Evolutionary conservation across 1,139 yeast species (phyloP).

Genomic region (Suhomyces maxii): DNA sequence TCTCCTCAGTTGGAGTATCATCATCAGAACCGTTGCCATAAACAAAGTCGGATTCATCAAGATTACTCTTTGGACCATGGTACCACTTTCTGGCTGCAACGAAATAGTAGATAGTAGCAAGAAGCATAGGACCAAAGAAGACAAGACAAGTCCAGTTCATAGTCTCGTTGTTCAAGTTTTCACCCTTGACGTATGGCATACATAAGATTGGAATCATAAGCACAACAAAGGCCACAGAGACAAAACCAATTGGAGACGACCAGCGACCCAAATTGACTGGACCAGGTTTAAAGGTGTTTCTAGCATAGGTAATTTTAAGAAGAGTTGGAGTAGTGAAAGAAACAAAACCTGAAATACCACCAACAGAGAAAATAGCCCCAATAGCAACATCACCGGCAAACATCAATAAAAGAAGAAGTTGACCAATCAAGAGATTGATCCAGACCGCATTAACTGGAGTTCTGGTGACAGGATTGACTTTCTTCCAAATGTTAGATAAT

Average conservation of each 20-base stretch:
- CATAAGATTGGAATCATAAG: slow-evolving; percentile 69
- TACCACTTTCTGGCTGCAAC: slow-evolving; percentile 65
- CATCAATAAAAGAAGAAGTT: slow-evolving; percentile 55
- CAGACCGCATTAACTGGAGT: slow-evolving; percentile 75
- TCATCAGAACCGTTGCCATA: slow-evolving; percentile 9
- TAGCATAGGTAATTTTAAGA: slow-evolving; percentile 58
- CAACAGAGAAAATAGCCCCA: slow-evolving; percentile 75
- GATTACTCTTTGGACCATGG: slow-evolving; percentile 65
- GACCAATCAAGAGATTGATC: slow-evolving; percentile 60
- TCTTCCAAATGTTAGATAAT: slow-evolving; percentile 50
- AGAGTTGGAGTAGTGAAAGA: slow-evolving; percentile 70
- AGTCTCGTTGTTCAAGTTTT: slow-evolving; percentile 41
- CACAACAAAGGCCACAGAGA: slow-evolving; percentile 48
- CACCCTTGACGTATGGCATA: slow-evolving; percentile 59
- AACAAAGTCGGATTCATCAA: slow-evolving; percentile 37
- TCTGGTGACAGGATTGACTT: slow-evolving; percentile 54
- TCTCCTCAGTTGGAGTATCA: background rate
- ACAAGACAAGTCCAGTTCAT: slow-evolving; percentile 78
- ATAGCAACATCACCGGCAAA: slow-evolving; percentile 71
- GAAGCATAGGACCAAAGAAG: slow-evolving; percentile 61
- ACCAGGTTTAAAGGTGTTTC: slow-evolving; percentile 58
- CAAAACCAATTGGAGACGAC: slow-evolving; percentile 48
- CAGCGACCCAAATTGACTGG: slow-evolving; percentile 68
- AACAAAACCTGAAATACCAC: slow-evolving; percentile 71
- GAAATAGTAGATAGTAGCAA: slow-evolving; percentile 53